Conservation (phyloP, 805 yeast species). For the Metschnikowia aberdeeniae region DNA sequence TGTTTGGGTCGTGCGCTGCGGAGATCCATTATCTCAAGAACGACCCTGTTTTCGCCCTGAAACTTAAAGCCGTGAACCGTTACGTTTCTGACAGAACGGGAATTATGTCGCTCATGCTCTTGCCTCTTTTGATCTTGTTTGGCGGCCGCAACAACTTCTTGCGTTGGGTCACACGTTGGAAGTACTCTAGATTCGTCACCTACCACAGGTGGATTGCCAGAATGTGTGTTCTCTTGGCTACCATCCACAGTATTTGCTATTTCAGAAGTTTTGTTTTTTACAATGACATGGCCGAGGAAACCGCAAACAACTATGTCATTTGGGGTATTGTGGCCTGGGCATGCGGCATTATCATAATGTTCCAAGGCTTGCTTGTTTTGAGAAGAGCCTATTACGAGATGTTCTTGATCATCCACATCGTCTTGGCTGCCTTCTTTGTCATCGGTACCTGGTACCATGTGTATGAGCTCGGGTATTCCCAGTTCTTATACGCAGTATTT, state of each 20-base stretch:
- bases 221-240: constrained; percentile 11
- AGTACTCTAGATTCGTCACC: constrained; percentile 13
- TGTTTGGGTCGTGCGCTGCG: constrained; percentile 13
- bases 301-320: constrained; percentile 7
- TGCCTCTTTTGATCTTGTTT: constrained; percentile 15
- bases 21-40: constrained; percentile 6
- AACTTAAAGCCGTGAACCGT: constrained; percentile 6
- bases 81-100: constrained; percentile 17
- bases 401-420: constrained; percentile 22
- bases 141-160: constrained; percentile 19
- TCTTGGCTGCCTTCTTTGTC: constrained; percentile 20
- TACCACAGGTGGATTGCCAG: constrained; percentile 18
- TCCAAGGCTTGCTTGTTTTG: constrained; percentile 17
- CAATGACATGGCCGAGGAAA: constrained; percentile 5
- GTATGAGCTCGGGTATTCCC: constrained; percentile 19
- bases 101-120: constrained; percentile 7
- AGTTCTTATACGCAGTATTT: constrained; percentile 46
- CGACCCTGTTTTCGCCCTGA: constrained; percentile 7
- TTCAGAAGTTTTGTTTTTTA: constrained; percentile 3
- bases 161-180: constrained; percentile 17
- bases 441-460: constrained; percentile 20
- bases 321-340: constrained; percentile 14
- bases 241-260: constrained; percentile 13
- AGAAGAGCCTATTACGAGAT: constrained; percentile 22
- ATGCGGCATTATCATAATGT: constrained; percentile 11